Evolutionary conservation across 75 land plant species (phyloP).

Genomic region (Pinus tabuliformis): DNA sequence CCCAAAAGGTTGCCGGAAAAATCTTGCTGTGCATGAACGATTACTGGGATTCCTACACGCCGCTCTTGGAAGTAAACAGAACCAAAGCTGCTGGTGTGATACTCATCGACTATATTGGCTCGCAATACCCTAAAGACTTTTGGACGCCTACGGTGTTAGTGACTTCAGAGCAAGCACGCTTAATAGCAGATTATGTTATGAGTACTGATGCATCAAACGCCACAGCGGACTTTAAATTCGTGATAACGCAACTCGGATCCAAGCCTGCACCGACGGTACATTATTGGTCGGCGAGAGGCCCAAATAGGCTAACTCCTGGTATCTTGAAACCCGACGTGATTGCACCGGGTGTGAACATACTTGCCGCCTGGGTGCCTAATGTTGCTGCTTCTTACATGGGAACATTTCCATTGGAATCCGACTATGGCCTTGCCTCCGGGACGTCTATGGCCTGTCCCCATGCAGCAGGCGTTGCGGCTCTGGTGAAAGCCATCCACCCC

Average conservation of each 20-base stretch:
- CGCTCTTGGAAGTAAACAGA: too few species aligned
- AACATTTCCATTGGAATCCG: too few species aligned
- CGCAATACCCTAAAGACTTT: too few species aligned
- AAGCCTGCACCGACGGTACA: conserved; percentile 35
- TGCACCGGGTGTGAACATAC: conserved; percentile 25
- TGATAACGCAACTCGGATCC: conserved; percentile 11
- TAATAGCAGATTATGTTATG: too few species aligned
- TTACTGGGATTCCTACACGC: too few species aligned
- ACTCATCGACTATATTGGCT: neutral
- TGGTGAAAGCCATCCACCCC: conserved; percentile 9
- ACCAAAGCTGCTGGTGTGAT: too few species aligned
- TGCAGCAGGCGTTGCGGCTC: conserved; percentile 9
- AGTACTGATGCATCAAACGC: neutral
- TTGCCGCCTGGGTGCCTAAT: conserved; percentile 32
- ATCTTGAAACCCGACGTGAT: conserved; percentile 43
- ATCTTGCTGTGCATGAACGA: too few species aligned
- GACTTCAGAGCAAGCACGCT: too few species aligned
- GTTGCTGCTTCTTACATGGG: conserved; percentile 8
- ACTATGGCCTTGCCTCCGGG: neutral
- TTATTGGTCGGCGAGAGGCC: conserved; percentile 35
- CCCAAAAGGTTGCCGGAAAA: too few species aligned
- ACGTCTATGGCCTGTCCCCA: conserved; percentile 13
- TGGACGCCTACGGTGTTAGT: too few species aligned
- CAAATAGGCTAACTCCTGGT: conserved; percentile 4
- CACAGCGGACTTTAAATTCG: too few species aligned